Evolutionary conservation across 495 filamentous ascomycete genomes (phyloP).

Genomic region (Acidomyces sp.): DNA sequence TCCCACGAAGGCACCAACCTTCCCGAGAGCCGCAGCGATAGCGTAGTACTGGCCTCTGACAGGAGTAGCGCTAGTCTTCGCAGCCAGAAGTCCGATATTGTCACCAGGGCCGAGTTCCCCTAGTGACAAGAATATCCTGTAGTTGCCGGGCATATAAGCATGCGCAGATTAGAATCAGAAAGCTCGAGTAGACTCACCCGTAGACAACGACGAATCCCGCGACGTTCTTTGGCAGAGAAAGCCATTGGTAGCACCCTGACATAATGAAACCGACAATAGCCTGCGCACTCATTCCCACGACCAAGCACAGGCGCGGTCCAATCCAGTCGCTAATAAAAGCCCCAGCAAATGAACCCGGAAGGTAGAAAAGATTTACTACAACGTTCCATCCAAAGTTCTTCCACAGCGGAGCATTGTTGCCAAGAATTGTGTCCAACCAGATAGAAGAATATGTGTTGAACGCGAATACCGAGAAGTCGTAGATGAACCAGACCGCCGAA

Average conservation of each 20-base stretch:
- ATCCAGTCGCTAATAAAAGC: constrained; percentile 60
- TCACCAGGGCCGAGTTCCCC: constrained; percentile 82
- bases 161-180: no score
- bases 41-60: constrained; percentile 88
- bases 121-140: constrained; percentile 67
- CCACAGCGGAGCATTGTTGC: constrained; percentile 44
- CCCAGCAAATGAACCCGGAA: constrained; percentile 69
- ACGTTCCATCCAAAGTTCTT: constrained; percentile 75
- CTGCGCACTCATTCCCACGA: constrained; percentile 52
- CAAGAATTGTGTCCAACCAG: constrained; percentile 55
- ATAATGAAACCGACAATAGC: constrained; percentile 74
- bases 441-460: constrained; percentile 66
- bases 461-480: constrained; percentile 71
- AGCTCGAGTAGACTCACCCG: no score
- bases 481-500: constrained; percentile 81
- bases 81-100: constrained; percentile 78
- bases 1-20: constrained; percentile 85
- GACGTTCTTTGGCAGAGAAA: constrained; percentile 39
- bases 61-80: constrained; percentile 75
- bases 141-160: no score
- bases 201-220: constrained; percentile 68
- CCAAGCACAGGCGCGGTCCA: constrained; percentile 60
- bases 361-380: constrained; percentile 72
- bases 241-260: constrained; percentile 57
- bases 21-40: constrained; percentile 71